phyloP scores from a whole-genome alignment of 192 early-diverging fungal genomes.

The Coemansia sp. region DNA sequence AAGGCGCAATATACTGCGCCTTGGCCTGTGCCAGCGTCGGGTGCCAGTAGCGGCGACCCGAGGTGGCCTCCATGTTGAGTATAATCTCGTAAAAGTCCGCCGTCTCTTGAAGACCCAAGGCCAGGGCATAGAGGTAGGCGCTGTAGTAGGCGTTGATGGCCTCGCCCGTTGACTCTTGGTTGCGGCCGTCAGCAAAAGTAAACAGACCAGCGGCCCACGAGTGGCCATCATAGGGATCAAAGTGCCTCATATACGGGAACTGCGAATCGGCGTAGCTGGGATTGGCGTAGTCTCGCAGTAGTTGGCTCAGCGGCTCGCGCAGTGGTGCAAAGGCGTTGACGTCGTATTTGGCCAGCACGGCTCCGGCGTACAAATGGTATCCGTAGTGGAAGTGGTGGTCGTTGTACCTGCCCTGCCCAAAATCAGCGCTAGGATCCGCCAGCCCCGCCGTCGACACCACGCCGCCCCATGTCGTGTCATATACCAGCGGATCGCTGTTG shows the following conservation, averaged over 20 bases:
- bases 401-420: slow-evolving; percentile 59
- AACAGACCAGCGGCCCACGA: slow-evolving; percentile 63
- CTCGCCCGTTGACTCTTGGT: slow-evolving; percentile 57
- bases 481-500: slow-evolving; percentile 48
- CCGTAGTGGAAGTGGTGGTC: slow-evolving; percentile 66
- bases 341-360: slow-evolving; percentile 53
- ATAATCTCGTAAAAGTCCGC: slow-evolving; percentile 52
- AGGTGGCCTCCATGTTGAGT: slow-evolving; percentile 52
- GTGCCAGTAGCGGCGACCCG: slow-evolving; percentile 56
- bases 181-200: slow-evolving; percentile 51
- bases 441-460: slow-evolving; percentile 41
- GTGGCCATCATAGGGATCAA: slow-evolving; percentile 64
- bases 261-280: slow-evolving; percentile 47
- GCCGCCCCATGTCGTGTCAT: slow-evolving; percentile 56
- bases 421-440: slow-evolving; percentile 36
- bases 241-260: slow-evolving; percentile 57
- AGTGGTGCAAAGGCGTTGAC: slow-evolving; percentile 24
- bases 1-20: slow-evolving; percentile 30
- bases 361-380: slow-evolving; percentile 57
- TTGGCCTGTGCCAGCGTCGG: slow-evolving; percentile 27
- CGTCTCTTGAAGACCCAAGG: slow-evolving; percentile 27
- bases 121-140: slow-evolving; percentile 49
- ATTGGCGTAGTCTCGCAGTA: slow-evolving; percentile 60
- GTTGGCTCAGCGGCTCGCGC: slow-evolving; percentile 31
- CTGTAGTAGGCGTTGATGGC: slow-evolving; percentile 59